Conservation (phyloP, 2,329 filamentous ascomycete species). For the Allantophomopsis cytisporea region DNA sequence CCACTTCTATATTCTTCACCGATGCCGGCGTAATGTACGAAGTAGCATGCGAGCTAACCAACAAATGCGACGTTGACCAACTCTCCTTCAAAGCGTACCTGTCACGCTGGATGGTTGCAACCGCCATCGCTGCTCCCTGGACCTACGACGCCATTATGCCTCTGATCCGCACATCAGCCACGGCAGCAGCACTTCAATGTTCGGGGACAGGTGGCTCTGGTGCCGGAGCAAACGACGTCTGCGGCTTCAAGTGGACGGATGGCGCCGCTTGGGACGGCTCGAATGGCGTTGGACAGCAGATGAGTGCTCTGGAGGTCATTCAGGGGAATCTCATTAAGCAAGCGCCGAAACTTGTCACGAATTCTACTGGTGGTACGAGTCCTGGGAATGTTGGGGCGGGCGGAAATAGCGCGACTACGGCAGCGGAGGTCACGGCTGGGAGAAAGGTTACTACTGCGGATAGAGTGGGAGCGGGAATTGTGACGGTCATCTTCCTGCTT, state of each 20-base stretch:
- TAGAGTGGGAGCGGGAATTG: slow-evolving; percentile 25
- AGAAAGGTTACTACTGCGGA: slow-evolving; percentile 20
- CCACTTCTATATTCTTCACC: slow-evolving; percentile 40
- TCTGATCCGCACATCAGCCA: slow-evolving; percentile 37
- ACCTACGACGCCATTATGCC: slow-evolving; percentile 37
- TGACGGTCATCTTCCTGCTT: slow-evolving; percentile 20
- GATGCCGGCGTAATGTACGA: slow-evolving; percentile 45
- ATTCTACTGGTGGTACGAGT: slow-evolving; percentile 30
- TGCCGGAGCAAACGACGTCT: slow-evolving; percentile 38
- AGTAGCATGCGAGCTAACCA: slow-evolving; percentile 45
- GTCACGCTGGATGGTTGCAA: slow-evolving; percentile 45
- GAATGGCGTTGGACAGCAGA: slow-evolving; percentile 55
- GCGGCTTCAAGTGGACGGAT: slow-evolving; percentile 46
- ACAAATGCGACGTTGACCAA: slow-evolving; percentile 47
- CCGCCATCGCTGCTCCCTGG: slow-evolving; percentile 49
- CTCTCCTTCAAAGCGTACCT: slow-evolving; percentile 51
- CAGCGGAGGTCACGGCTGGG: slow-evolving; percentile 2
- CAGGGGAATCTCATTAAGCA: slow-evolving; percentile 22
- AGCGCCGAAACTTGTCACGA: slow-evolving; percentile 20
- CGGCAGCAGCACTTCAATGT: slow-evolving; percentile 39
- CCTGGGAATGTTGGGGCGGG: slow-evolving; percentile 12
- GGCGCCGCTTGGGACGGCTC: slow-evolving; percentile 39
- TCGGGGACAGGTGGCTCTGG: slow-evolving; percentile 20
- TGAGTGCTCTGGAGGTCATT: slow-evolving; percentile 53
- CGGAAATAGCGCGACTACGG: slow-evolving; percentile 3